Conservation (phyloP, 495 filamentous ascomycete genomes). For the Usnea hakonensis region DNA sequence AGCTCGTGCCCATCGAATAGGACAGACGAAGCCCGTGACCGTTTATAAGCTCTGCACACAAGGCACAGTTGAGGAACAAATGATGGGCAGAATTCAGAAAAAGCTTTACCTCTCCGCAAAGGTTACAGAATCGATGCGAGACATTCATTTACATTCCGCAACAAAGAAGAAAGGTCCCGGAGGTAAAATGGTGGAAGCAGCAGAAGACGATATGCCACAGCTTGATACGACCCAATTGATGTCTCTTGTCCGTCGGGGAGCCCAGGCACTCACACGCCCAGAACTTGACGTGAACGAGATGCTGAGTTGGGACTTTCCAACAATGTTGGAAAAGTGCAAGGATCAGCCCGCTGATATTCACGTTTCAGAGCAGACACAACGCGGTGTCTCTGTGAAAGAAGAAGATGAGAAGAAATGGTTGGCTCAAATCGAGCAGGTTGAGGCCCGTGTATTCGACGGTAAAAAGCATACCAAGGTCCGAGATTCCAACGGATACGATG, state of each 20-base stretch:
- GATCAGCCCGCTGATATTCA: slow-evolving; percentile 42
- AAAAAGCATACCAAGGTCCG: slow-evolving; percentile 37
- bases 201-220: slow-evolving; percentile 43
- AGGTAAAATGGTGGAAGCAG: slow-evolving; percentile 8
- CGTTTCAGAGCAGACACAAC: slow-evolving; percentile 27
- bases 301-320: slow-evolving; percentile 51
- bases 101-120: slow-evolving; percentile 59
- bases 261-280: slow-evolving; percentile 45
- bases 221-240: slow-evolving; percentile 47
- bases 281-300: slow-evolving; percentile 50
- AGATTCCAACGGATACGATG: slow-evolving; percentile 27
- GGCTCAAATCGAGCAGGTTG: slow-evolving; percentile 49
- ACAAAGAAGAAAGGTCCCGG: slow-evolving; percentile 25
- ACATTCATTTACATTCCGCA: slow-evolving; percentile 38
- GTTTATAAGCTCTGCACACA: slow-evolving; percentile 53
- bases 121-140: slow-evolving; percentile 52
- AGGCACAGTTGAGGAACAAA: slow-evolving; percentile 57
- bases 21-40: slow-evolving; percentile 49
- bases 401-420: slow-evolving; percentile 54
- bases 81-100: slow-evolving; percentile 56
- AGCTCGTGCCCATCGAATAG: slow-evolving; percentile 52
- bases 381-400: slow-evolving; percentile 31
- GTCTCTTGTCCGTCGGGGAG: slow-evolving; percentile 49
- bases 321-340: slow-evolving; percentile 49
- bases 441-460: slow-evolving; percentile 53